A percentile compares a stretch with the other conserved stretches of the same genome.
Conservation (phyloP, 2,329 filamentous ascomycete species). For the Fusarium drepaniforme region DNA sequence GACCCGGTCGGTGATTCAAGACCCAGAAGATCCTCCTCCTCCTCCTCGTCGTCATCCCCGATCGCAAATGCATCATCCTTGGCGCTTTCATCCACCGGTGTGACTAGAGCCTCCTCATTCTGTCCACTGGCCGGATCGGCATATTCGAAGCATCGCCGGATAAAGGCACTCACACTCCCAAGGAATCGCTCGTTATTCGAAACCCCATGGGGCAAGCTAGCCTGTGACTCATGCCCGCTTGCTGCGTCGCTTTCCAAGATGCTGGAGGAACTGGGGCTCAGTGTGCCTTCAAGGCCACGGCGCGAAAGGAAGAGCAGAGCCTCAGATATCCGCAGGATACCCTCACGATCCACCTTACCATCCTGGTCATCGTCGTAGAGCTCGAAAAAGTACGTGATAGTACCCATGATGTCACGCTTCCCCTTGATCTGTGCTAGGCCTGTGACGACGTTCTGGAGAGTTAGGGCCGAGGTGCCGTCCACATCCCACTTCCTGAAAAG, state of each 20-base stretch:
- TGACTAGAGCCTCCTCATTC: conserved; percentile 47
- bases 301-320: conserved; percentile 92
- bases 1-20: conserved; percentile 62
- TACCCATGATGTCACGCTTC: conserved; percentile 95
- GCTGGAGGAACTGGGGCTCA: conserved; percentile 73
- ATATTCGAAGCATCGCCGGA: conserved; percentile 96
- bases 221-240: conserved; percentile 49
- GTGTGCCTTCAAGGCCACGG: conserved; percentile 82
- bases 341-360: conserved; percentile 93
- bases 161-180: conserved; percentile 94
- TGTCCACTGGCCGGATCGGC: conserved; percentile 84
- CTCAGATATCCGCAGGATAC: conserved; percentile 94
- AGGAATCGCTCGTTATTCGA: conserved; percentile 89
- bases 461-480: conserved; percentile 81
- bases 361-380: conserved; percentile 94
- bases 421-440: conserved; percentile 94
- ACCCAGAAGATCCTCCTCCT: conserved; percentile 71
- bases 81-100: conserved; percentile 37
- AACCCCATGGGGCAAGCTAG: conserved; percentile 59
- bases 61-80: conserved; percentile 75
- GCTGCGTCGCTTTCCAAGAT: conserved; percentile 58
- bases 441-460: conserved; percentile 90
- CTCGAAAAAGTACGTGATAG: conserved; percentile 97
- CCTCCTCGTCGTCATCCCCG: conserved; percentile 80
- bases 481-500: conserved; percentile 91